Base-by-base conservation (phyloP, 495 filamentous ascomycete genomes). In the Chaetomium tenue region DNA sequence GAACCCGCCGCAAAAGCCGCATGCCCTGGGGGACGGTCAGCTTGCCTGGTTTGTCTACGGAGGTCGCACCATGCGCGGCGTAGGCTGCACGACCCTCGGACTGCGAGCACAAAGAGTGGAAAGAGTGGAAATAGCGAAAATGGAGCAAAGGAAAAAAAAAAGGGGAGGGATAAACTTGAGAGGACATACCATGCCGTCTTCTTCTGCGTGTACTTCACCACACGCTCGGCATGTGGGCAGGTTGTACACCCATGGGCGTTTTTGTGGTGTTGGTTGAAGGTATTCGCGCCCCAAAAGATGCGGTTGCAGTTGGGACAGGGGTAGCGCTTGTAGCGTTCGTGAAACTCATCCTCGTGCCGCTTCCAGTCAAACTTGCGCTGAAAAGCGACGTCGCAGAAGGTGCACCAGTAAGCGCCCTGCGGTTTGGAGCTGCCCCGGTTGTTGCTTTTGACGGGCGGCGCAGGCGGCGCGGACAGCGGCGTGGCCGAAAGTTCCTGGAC, bases 291-390 rank as follows among this genome's bases (percentile, higher is more conserved):
- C 78, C 77, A 81, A 63, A 81, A 81, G 64, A 78, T 75, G 71
- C 77, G 78, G 65, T 79, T 80, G 70, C 80, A 82, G 68, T 70
- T 70, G 12, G 77, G 76, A 61, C 80, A 82, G 9, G 80, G 80
- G 60, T 82, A 82, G 57, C 78, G 77, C 63, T 78, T 77, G 63
- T 78, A 79, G 44, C 80, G 77, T 66, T 82, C 80, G 75, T 82
- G 80, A 63, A 82, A 80, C 66, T 81, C 79, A 67, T 82, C 80
- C 59, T 81, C 79, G 70, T 82, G 80, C 16, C 79, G 68, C 74
- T 81, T 82, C 80, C 80, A 82, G 71, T 81, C 80, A 63, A 81
- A 81, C 68, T 82, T 82, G 61, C 79, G 73, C 68, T 81, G 79
- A 55, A 82, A 81, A 20, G 73, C 80, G 61, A 79, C 79, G 52